A percentile compares a stretch with the other conserved stretches of the same genome.
phyloP scores from a whole-genome alignment of 139 green algal species.

The Auxenochlorella pyrenoidosa region DNA sequence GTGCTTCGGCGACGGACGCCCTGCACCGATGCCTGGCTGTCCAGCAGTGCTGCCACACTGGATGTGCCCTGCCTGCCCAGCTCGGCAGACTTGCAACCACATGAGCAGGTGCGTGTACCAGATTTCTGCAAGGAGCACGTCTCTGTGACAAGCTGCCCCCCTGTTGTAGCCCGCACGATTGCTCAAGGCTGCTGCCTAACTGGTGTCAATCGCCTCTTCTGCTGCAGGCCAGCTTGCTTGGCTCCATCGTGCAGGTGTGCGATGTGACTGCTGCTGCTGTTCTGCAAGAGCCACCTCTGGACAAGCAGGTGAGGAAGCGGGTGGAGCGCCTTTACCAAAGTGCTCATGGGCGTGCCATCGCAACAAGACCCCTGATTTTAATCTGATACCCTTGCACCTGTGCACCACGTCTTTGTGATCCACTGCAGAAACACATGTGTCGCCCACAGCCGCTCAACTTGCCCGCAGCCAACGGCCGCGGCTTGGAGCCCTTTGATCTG shows the following conservation, averaged over 20 bases:
- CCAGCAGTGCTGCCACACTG: background rate
- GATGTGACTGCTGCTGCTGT: background rate
- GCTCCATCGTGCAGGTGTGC: background rate
- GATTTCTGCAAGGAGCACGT: too few relatives aligned
- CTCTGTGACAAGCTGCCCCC: too few relatives aligned
- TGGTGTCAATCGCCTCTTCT: background rate
- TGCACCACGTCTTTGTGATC: background rate
- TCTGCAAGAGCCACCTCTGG: background rate
- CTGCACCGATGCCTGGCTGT: background rate
- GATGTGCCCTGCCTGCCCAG: conserved; percentile 6
- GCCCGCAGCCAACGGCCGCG: background rate
- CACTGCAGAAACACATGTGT: background rate
- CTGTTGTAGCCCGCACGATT: too few relatives aligned
- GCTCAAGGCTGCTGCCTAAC: too few relatives aligned
- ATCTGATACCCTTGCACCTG: background rate
- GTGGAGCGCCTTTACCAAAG: background rate
- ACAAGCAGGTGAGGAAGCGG: background rate
- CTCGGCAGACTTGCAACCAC: too few relatives aligned
- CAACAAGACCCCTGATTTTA: too few relatives aligned
- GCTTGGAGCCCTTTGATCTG: background rate
- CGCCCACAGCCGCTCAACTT: background rate
- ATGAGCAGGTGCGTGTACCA: too few relatives aligned
- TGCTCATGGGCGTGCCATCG: too few relatives aligned
- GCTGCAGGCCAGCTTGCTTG: background rate
- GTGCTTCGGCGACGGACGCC: background rate